These are phyloP conservation scores for Blastomyces parvus DNA, from an alignment of 2,329 filamentous ascomycete species.

Conservation along the genomic window DNA sequence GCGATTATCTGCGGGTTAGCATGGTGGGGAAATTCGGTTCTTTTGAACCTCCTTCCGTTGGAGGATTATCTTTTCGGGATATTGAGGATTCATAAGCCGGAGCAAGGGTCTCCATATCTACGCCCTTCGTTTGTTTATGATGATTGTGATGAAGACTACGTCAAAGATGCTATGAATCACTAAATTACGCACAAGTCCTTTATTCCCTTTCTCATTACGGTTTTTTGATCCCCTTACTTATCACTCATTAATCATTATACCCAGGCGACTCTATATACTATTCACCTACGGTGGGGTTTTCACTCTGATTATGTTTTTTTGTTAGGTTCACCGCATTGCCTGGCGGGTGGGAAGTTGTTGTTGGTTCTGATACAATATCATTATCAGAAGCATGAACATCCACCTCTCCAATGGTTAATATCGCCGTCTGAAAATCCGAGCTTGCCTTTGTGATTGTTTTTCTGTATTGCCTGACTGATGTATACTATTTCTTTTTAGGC, in stretches of 20 bases:
- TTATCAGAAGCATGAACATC: neutral
- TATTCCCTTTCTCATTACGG: neutral
- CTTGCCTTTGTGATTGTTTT: neutral
- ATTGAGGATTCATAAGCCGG: constrained; percentile 57
- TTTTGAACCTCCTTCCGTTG: constrained; percentile 55
- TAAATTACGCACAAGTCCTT: neutral
- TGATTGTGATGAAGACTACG: constrained; percentile 16
- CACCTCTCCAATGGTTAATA: neutral
- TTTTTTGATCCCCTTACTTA: neutral
- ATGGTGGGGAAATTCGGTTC: constrained; percentile 46
- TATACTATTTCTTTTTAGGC: neutral
- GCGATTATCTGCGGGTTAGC: constrained; percentile 55
- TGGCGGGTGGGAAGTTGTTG: neutral
- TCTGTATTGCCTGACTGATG: neutral
- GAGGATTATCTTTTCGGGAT: constrained; percentile 60
- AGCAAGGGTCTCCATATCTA: constrained; percentile 17
- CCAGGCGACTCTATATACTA: neutral
- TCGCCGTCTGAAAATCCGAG: neutral
- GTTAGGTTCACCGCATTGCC: neutral
- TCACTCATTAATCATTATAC: neutral
- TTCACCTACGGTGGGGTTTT: neutral
- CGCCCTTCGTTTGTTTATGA: constrained; percentile 8
- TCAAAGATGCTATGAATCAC: neutral
- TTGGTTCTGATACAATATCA: neutral
- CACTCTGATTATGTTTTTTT: neutral